Evolutionary conservation across 768 basidiomycete species (phyloP).

Genomic region (Lentinula sp.): DNA sequence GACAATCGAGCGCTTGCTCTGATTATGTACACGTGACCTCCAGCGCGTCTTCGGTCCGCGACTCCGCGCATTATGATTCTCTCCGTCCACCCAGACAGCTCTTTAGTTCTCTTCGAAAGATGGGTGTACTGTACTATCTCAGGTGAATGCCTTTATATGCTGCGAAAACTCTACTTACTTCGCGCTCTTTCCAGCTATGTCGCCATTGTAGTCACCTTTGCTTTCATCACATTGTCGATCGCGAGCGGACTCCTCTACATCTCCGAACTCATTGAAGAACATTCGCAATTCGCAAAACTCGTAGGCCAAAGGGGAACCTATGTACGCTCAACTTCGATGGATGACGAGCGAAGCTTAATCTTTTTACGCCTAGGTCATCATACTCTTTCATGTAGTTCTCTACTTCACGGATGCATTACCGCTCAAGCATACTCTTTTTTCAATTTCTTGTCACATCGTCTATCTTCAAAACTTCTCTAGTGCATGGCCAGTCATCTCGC

Average conservation of each 20-base stretch:
- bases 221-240: constrained; percentile 88
- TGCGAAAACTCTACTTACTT: neutral
- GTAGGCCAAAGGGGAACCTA: constrained; percentile 85
- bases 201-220: constrained; percentile 70
- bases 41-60: neutral
- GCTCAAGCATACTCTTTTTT: constrained; percentile 66
- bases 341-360: neutral
- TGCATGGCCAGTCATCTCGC: constrained; percentile 89
- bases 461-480: constrained; percentile 91
- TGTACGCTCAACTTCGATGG: constrained; percentile 43
- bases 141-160: constrained; percentile 36
- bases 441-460: constrained; percentile 75
- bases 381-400: constrained; percentile 69
- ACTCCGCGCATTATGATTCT: neutral
- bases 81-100: neutral
- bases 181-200: constrained; percentile 46
- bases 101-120: constrained; percentile 13
- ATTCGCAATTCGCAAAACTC: constrained; percentile 73
- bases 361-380: constrained; percentile 51
- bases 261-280: constrained; percentile 94
- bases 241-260: constrained; percentile 92
- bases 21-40: neutral
- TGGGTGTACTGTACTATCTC: constrained; percentile 56
- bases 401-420: constrained; percentile 82
- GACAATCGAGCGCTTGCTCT: too few relatives aligned